Evolutionary conservation across 257 asterid genomes (phyloP).

Genomic region (Solanum microdontum): DNA sequence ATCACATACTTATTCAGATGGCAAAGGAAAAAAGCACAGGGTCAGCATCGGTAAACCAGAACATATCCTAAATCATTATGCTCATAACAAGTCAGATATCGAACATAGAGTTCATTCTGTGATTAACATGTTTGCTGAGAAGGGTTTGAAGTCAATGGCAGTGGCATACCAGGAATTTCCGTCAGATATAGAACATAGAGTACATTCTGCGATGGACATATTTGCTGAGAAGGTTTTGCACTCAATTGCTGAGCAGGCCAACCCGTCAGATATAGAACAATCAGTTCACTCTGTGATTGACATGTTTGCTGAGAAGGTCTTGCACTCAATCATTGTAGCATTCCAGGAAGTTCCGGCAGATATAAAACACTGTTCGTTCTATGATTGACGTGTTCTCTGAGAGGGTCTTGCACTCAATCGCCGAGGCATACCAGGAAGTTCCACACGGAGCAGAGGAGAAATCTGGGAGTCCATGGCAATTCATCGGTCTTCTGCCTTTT

Average conservation of each 20-base stretch:
- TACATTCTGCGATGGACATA: slow-evolving; percentile 23
- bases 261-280: slow-evolving; percentile 24
- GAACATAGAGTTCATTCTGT: slow-evolving; percentile 37
- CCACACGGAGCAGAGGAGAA: slow-evolving; percentile 35
- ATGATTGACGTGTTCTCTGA: slow-evolving; percentile 40
- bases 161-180: slow-evolving; percentile 43
- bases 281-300: slow-evolving; percentile 20
- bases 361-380: background rate
- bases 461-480: slow-evolving; percentile 37
- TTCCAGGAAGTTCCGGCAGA: slow-evolving; percentile 30
- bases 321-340: slow-evolving; percentile 32
- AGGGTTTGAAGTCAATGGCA: slow-evolving; percentile 33
- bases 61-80: slow-evolving; percentile 32
- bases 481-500: slow-evolving; percentile 29
- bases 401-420: slow-evolving; percentile 32
- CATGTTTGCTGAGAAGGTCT: slow-evolving; percentile 35
- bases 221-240: slow-evolving; percentile 40
- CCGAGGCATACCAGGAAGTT: slow-evolving; percentile 37
- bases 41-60: slow-evolving; percentile 97
- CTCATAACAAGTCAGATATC: slow-evolving; percentile 28
- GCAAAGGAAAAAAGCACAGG: slow-evolving; percentile 78
- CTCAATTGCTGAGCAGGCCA: slow-evolving; percentile 27
- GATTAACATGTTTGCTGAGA: slow-evolving; percentile 38
- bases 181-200: background rate
- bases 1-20: slow-evolving; percentile 71